Base-by-base conservation (phyloP, 1,284 basidiomycete species). In the Puccinia horiana region DNA sequence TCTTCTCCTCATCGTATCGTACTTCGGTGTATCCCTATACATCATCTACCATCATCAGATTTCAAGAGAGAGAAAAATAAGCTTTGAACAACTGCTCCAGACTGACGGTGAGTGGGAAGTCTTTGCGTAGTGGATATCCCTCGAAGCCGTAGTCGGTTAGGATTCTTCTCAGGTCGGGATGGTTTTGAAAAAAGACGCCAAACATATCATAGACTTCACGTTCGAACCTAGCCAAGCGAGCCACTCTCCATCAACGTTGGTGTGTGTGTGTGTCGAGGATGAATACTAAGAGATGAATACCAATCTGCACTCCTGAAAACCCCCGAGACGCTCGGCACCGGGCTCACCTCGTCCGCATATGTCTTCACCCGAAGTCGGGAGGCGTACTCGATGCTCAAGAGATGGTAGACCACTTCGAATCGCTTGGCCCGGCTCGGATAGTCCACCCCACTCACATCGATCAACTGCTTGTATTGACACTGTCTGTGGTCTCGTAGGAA, bases 81-180 rank as follows among this genome's bases (percentile, higher is more conserved):
- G 35, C 12, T 1, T 42, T 40, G 40, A 42, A 61, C 20, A 58
- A 11, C 8, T 35, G 11, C 18, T 5, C 20, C 23, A 18, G 52
- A 40, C 86, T 87, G n/a, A 86, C 87, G 4, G 95, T 97, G 84
- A 99, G 88, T 26, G 96, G 96, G 90, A 98, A 99, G 88, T 99
- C 96, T 88, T 99, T 99, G 84, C 97, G 91, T 83, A 99, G 88
- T 18, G 96, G 96, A 87, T 99, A 95, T 37, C 97, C 97, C 88
- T 99, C 97, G 87, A 99, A 99, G 78, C 95, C 96, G 87, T 99
- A 99, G 88, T 99, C 97, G 74, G 97, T 99, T 85, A 99, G 89
- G 88, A 99, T 96, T 83, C 97, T 92, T 84, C 96, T 56, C 92
- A 99, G 90, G 88, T 99, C 97, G 20, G 96, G 97, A 88, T 99